Evolutionary conservation across 345 rosid genomes (phyloP).

Genomic region (Ceriops decandra): DNA sequence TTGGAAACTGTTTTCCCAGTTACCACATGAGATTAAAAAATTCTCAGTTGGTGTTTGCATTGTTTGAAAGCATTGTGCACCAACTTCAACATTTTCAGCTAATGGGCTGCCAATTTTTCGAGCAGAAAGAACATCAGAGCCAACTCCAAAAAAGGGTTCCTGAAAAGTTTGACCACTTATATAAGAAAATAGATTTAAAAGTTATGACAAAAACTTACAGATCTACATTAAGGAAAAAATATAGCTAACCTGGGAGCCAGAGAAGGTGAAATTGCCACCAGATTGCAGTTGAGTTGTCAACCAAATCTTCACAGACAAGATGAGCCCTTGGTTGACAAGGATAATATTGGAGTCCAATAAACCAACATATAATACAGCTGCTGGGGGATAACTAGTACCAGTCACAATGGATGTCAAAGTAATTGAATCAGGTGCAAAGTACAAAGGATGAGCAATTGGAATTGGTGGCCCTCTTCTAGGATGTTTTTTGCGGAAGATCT

Average conservation of each 20-base stretch:
- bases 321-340: conserved; percentile 79
- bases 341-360: conserved; percentile 73
- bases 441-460: conserved; percentile 90
- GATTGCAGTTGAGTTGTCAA: conserved; percentile 87
- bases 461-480: conserved; percentile 97
- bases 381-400: conserved; percentile 50
- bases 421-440: conserved; percentile 88
- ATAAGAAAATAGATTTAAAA: conserved; percentile 15
- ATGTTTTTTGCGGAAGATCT: conserved; percentile 89
- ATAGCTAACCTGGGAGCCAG: conserved; percentile 67
- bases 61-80: conserved; percentile 75
- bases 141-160: conserved; percentile 96
- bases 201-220: not conserved
- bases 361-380: conserved; percentile 69
- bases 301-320: conserved; percentile 91
- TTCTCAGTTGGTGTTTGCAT: conserved; percentile 72
- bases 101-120: conserved; percentile 84
- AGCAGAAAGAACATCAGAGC: conserved; percentile 83
- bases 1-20: conserved; percentile 97
- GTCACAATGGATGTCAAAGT: conserved; percentile 68
- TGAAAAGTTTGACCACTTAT: conserved; percentile 30
- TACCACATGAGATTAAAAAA: conserved; percentile 87
- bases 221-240: not conserved
- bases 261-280: conserved; percentile 93
- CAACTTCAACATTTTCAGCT: conserved; percentile 73